Percentiles rank a stretch among this genome's conserved stretches.
Evolutionary conservation across 129 eudicot genomes (phyloP).

Genomic region (Flaveria linearis): DNA sequence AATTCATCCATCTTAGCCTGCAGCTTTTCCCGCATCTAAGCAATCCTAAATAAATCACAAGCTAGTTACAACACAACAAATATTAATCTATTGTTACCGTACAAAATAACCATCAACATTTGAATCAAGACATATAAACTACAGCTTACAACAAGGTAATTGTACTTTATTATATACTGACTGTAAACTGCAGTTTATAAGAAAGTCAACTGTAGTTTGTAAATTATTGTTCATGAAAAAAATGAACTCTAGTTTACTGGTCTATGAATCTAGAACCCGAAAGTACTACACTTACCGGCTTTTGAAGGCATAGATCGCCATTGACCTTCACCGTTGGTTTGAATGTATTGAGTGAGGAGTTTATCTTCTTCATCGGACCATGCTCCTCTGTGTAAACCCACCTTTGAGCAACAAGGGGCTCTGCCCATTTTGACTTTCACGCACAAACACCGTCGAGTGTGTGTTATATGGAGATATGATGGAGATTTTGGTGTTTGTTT

Average conservation of each 20-base stretch:
- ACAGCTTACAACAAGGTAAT: too few relatives aligned
- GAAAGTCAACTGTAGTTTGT: too few relatives aligned
- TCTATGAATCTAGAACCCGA: too few relatives aligned
- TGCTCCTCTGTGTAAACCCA: slow-evolving; percentile 47
- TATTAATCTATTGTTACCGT: not conserved
- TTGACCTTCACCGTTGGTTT: slow-evolving; percentile 46
- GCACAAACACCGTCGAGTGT: slow-evolving; percentile 7
- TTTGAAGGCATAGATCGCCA: slow-evolving; percentile 49
- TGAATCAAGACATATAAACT: too few relatives aligned
- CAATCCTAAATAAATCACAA: slow-evolving; percentile 19
- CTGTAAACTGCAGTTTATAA: too few relatives aligned
- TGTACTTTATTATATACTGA: too few relatives aligned
- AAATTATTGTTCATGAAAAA: too few relatives aligned
- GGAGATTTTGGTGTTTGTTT: not conserved
- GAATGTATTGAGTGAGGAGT: slow-evolving; percentile 38
- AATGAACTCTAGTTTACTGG: too few relatives aligned
- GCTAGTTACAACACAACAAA: slow-evolving; percentile 3
- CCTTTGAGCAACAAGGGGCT: slow-evolving; percentile 46
- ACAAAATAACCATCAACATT: too few relatives aligned
- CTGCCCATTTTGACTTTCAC: slow-evolving; percentile 31
- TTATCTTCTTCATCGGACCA: slow-evolving; percentile 51
- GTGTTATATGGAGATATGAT: not conserved
- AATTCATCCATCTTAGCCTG: slow-evolving; percentile 48
- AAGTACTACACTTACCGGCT: slow-evolving; percentile 38
- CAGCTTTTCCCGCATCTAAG: slow-evolving; percentile 49